phyloP scores from a whole-genome alignment of 306 rosid genomes.

The Dryas octopetala region DNA sequence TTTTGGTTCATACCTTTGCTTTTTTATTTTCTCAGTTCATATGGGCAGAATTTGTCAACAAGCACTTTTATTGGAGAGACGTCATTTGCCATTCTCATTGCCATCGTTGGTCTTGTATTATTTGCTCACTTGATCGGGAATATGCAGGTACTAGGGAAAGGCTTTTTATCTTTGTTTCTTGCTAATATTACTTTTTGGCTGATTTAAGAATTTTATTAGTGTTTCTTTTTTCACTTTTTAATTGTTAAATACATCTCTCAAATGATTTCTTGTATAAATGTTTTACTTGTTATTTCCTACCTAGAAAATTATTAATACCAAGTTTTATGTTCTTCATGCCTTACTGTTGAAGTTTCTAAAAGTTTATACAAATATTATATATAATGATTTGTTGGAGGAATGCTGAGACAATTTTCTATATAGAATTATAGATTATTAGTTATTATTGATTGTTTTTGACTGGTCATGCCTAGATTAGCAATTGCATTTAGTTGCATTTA shows the following conservation, averaged over 20 bases:
- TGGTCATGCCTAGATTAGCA: neutral
- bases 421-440: neutral
- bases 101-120: constrained; percentile 92
- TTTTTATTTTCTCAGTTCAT: constrained; percentile 67
- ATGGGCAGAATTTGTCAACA: constrained; percentile 86
- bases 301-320: neutral
- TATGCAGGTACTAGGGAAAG: constrained; percentile 74
- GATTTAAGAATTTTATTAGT: constrained; percentile 10
- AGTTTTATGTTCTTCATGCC: neutral
- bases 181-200: constrained; percentile 9
- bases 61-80: constrained; percentile 94
- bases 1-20: constrained; percentile 17
- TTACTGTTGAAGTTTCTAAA: neutral
- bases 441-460: neutral
- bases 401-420: neutral
- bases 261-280: neutral
- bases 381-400: neutral
- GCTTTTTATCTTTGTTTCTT: constrained; percentile 16
- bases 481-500: neutral
- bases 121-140: constrained; percentile 96
- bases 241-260: neutral
- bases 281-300: constrained; percentile 15
- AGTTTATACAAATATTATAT: neutral
- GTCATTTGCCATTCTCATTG: constrained; percentile 84
- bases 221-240: neutral